phyloP scores from a whole-genome alignment of 345 rosid genomes.

The Luvunga scandens region DNA sequence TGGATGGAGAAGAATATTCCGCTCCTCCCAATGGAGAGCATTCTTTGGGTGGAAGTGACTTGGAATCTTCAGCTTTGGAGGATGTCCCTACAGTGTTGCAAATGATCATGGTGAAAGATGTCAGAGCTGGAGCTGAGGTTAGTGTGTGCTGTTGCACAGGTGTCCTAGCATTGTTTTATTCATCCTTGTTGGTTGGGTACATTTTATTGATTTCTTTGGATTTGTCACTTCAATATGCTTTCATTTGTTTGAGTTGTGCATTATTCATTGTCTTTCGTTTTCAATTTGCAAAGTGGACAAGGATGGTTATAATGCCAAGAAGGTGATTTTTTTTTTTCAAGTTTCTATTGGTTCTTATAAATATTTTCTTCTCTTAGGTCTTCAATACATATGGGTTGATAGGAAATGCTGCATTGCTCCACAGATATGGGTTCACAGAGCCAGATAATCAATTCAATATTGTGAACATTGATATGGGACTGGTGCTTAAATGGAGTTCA shows the following conservation, averaged over 20 bases:
- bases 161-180: not conserved
- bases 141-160: slow-evolving; percentile 10
- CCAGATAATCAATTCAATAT: slow-evolving; percentile 64
- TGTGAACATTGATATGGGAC: slow-evolving; percentile 78
- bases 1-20: slow-evolving; percentile 15
- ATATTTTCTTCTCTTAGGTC: slow-evolving; percentile 35
- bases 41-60: slow-evolving; percentile 19
- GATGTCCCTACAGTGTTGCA: slow-evolving; percentile 49
- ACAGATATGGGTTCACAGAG: slow-evolving; percentile 92
- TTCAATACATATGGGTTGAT: slow-evolving; percentile 77
- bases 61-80: slow-evolving; percentile 20
- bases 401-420: slow-evolving; percentile 92
- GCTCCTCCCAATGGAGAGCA: slow-evolving; percentile 16
- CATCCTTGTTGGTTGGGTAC: not conserved
- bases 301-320: not conserved
- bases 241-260: not conserved
- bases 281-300: not conserved
- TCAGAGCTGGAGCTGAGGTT: slow-evolving; percentile 75
- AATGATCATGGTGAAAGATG: slow-evolving; percentile 90
- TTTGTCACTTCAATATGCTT: not conserved
- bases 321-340: not conserved
- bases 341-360: not conserved
- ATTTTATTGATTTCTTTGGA: too few species aligned
- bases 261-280: not conserved
- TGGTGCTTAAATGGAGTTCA: slow-evolving; percentile 66